Conservation (phyloP, 768 basidiomycete genomes). For the Tylopilus felleus region DNA sequence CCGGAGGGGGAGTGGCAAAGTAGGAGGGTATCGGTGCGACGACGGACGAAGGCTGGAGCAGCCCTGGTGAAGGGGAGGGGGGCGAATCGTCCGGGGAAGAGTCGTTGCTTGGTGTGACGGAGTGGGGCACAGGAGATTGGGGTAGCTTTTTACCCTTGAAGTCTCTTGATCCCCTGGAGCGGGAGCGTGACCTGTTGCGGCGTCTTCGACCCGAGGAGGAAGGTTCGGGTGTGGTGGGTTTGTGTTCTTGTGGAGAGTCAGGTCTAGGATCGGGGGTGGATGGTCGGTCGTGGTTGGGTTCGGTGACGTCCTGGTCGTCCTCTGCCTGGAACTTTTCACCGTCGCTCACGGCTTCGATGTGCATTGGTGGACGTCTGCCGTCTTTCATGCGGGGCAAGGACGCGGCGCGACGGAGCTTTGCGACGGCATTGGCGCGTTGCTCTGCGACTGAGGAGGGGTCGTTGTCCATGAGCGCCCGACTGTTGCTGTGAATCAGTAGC, state of each 20-base stretch:
- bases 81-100: constrained; percentile 65
- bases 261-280: constrained; percentile 23
- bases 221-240: constrained; percentile 40
- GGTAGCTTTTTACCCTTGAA: constrained; percentile 59
- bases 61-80: constrained; percentile 27
- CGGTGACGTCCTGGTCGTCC: constrained; percentile 27
- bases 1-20: constrained; percentile 40
- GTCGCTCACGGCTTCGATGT: constrained; percentile 77
- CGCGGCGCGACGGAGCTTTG: constrained; percentile 88
- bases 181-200: constrained; percentile 66
- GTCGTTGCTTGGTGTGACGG: constrained; percentile 51
- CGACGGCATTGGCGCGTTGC: constrained; percentile 84
- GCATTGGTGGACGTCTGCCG: constrained; percentile 85
- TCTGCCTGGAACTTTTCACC: constrained; percentile 58
- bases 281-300: constrained; percentile 3
- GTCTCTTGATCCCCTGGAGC: constrained; percentile 64
- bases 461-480: constrained; percentile 29
- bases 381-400: constrained; percentile 91
- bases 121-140: constrained; percentile 44
- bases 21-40: constrained; percentile 57
- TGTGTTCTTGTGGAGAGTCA: constrained; percentile 28
- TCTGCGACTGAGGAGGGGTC: constrained; percentile 53
- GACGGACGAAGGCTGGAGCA: constrained; percentile 29
- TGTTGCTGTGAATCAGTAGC: neutral
- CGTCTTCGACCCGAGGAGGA: constrained; percentile 51